These are phyloP conservation scores for Tirmania nivea DNA, from an alignment of 495 filamentous ascomycete genomes.

Conservation along the genomic window DNA sequence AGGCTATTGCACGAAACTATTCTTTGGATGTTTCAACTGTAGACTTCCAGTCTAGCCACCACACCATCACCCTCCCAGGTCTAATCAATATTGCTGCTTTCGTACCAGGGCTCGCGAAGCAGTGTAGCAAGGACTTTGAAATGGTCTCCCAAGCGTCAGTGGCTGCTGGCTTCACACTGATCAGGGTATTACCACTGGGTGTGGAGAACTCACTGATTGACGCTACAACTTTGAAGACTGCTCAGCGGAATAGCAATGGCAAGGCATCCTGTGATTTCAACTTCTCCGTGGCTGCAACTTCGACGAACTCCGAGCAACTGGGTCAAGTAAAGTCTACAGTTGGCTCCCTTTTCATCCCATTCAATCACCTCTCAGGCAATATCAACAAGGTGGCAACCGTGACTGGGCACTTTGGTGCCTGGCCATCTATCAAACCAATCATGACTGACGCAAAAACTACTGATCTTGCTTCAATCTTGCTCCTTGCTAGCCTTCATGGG, in stretches of 20 bases:
- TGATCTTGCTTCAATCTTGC: constrained; percentile 56
- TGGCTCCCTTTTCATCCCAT: constrained; percentile 68
- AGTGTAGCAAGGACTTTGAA: constrained; percentile 47
- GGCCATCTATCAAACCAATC: constrained; percentile 65
- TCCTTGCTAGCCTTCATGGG: constrained; percentile 63
- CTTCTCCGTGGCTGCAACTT: constrained; percentile 63
- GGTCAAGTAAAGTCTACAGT: constrained; percentile 50
- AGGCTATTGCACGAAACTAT: constrained; percentile 76
- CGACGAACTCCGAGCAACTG: constrained; percentile 54
- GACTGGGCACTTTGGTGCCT: constrained; percentile 58
- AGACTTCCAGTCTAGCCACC: constrained; percentile 78
- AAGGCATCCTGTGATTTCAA: constrained; percentile 63
- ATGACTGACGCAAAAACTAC: constrained; percentile 71
- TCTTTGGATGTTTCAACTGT: constrained; percentile 56
- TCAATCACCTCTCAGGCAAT: constrained; percentile 69
- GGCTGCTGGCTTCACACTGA: constrained; percentile 62
- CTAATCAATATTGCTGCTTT: constrained; percentile 64
- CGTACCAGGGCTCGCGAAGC: constrained; percentile 46
- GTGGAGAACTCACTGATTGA: constrained; percentile 52
- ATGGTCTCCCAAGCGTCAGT: constrained; percentile 51
- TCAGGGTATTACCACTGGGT: constrained; percentile 60
- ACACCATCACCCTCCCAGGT: constrained; percentile 51
- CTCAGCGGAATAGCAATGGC: constrained; percentile 47
- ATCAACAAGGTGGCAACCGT: constrained; percentile 72
- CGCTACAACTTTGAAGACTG: constrained; percentile 46